These are phyloP conservation scores for Penicillium freii DNA, from an alignment of 2,329 filamentous ascomycete species.

Conservation along the genomic window DNA sequence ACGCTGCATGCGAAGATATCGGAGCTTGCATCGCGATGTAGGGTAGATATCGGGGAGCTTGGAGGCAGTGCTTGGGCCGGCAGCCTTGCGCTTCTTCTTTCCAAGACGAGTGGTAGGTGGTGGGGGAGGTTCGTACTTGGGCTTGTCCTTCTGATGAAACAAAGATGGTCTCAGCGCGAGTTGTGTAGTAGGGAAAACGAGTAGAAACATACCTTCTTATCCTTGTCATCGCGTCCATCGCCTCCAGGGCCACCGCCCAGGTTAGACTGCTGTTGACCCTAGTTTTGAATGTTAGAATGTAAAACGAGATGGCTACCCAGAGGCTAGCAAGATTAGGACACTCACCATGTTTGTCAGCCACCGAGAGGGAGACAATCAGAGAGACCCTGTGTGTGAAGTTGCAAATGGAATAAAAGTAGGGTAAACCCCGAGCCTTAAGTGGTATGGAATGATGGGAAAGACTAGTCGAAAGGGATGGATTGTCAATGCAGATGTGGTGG, in stretches of 20 bases:
- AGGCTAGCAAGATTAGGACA: conserved; percentile 15
- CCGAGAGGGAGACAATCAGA: conserved; percentile 18
- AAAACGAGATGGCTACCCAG: conserved; percentile 2
- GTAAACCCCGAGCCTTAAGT: neutral
- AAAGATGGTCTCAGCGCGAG: conserved; percentile 17
- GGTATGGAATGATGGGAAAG: conserved; percentile 7
- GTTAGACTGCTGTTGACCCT: conserved; percentile 68
- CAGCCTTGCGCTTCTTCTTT: conserved; percentile 96
- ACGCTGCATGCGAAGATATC: conserved; percentile 95
- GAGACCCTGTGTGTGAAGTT: conserved; percentile 2
- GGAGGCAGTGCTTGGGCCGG: conserved; percentile 87
- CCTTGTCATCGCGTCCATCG: conserved; percentile 79
- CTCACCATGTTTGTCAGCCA: conserved; percentile 38
- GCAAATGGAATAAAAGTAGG: neutral
- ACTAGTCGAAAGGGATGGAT: conserved; percentile 13
- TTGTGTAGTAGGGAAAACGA: neutral
- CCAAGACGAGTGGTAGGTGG: conserved; percentile 95
- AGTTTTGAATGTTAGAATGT: conserved; percentile 25
- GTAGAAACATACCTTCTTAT: conserved; percentile 72
- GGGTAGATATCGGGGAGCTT: conserved; percentile 94
- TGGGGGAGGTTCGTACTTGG: conserved; percentile 98
- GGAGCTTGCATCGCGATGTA: conserved; percentile 94
- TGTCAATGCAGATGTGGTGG: conserved; percentile 18
- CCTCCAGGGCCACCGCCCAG: conserved; percentile 71
- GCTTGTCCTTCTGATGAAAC: conserved; percentile 84